phyloP scores from a whole-genome alignment of 1,139 yeast genomes.

The Blastobotrys indianensis region DNA sequence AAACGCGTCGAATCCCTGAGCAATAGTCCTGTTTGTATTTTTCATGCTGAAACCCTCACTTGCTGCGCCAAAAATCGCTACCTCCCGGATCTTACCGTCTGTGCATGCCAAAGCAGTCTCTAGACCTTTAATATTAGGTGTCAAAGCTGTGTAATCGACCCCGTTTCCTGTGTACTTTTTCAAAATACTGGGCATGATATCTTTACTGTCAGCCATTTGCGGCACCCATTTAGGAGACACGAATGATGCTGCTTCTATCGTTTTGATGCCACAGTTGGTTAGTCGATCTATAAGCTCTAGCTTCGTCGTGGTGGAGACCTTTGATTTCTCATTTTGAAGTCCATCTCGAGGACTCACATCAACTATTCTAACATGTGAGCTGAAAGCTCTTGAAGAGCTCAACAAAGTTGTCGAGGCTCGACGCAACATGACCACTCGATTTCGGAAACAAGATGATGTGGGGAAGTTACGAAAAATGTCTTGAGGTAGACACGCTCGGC shows the following conservation, averaged over 20 bases:
- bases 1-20: constrained; percentile 28
- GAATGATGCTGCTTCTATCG: constrained; percentile 33
- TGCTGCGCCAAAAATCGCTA: constrained; percentile 35
- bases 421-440: too few relatives aligned
- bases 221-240: constrained; percentile 39
- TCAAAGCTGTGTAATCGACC: constrained; percentile 30
- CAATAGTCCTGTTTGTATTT: constrained; percentile 32
- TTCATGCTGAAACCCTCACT: constrained; percentile 33
- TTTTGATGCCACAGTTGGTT: constrained; percentile 28
- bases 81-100: constrained; percentile 23
- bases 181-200: constrained; percentile 20
- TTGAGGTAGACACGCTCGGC: too few relatives aligned
- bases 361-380: constrained; percentile 22
- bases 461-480: too few relatives aligned
- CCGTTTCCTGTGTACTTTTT: constrained; percentile 21
- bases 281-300: constrained; percentile 31
- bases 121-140: constrained; percentile 32
- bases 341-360: constrained; percentile 37
- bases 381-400: not conserved
- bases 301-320: constrained; percentile 30
- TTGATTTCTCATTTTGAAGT: constrained; percentile 31
- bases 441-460: too few relatives aligned
- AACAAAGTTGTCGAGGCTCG: too few relatives aligned
- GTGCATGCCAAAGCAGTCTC: constrained; percentile 28
- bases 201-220: constrained; percentile 31